Base-by-base conservation (phyloP, 1,139 yeast species). In the Wickerhamomyces sp. region DNA sequence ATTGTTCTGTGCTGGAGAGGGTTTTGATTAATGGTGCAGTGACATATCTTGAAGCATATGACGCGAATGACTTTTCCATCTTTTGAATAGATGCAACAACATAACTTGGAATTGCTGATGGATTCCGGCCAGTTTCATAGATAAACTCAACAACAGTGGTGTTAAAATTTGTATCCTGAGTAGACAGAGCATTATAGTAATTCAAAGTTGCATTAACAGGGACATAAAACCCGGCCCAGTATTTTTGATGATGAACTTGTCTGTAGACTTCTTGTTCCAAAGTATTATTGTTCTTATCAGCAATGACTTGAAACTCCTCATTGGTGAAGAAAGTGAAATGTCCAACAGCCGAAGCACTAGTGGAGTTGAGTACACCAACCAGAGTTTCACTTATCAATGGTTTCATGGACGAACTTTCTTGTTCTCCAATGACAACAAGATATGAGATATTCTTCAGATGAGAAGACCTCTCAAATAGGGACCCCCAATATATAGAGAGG, bases 401-500 rank as follows among this genome's bases (percentile, higher is more conserved):
- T 7, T 43, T 40, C 6, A 47, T 14, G 14, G 31, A 15, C 11
- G 33, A 41, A 7, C 26, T 41, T 23, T 33, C 40, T 7, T 33
- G 7, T 50, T 78, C 80, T 46, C 72, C 76, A 42, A 69, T 60
- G 27, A 72, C 72, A 32, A 80, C 72, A 43, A 75, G 58, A 52
- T 74, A 62, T 23, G 67, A 64, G 49, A 79, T 59, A 52, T 78
- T 74, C 13, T 54, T 55, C 35, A 62, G 62, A 26, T 81, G 58
- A 10, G 50, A 39, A 2, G 52, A 52, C 39, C 84, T 61, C n/a
- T 65, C 50, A 56, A 64, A 79, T 59, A 71, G 63, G 1, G 82
- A 65, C 1, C 82, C 86, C 84, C 85, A 79, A 57, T 75, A 80
- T 13, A 80, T 63, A 4, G 80, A 69, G 44, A 79, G 63, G 10